A percentile compares a stretch with the other conserved stretches of the same genome.
Evolutionary conservation across 805 yeast genomes (phyloP).

Genomic region (Starmerella scarabaei): DNA sequence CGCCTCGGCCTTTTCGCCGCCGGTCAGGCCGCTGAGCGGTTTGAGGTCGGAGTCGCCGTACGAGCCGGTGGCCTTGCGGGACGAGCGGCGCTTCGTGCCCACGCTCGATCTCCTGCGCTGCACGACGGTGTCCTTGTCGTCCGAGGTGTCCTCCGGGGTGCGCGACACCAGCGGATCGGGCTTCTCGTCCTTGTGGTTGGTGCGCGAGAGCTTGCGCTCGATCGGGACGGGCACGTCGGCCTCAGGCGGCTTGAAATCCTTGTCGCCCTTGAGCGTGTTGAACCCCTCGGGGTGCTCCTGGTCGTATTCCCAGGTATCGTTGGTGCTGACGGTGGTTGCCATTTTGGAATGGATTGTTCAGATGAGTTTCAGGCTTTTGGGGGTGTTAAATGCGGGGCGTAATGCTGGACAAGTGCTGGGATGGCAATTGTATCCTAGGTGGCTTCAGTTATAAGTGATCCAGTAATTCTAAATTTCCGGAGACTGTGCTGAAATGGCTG

Average conservation of each 20-base stretch:
- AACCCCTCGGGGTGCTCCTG: constrained; percentile 13
- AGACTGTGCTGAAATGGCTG: too few relatives aligned
- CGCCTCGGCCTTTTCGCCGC: constrained; percentile 6
- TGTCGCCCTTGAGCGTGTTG: constrained; percentile 14
- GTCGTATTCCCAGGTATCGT: constrained; percentile 14
- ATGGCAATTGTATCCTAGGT: too few relatives aligned
- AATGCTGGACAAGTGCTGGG: too few relatives aligned
- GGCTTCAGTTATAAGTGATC: too few relatives aligned
- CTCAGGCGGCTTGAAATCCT: constrained; percentile 13
- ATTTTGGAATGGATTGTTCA: too few relatives aligned
- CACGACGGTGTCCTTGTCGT: constrained; percentile 7
- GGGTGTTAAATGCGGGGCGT: too few relatives aligned
- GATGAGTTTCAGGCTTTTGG: too few relatives aligned
- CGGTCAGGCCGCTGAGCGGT: constrained; percentile 9
- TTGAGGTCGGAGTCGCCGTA: constrained; percentile 9
- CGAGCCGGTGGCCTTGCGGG: constrained; percentile 16
- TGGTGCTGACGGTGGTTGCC: neutral
- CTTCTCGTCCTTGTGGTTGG: constrained; percentile 11
- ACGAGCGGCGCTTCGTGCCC: constrained; percentile 4
- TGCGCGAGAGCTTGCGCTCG: constrained; percentile 10
- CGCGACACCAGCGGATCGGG: constrained; percentile 5
- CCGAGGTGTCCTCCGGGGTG: constrained; percentile 11
- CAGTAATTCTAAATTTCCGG: neutral
- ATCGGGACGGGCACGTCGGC: constrained; percentile 8
- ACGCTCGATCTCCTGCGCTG: constrained; percentile 16